Base-by-base conservation (phyloP, 148 eudicot species). In the Polygonum maritimum region DNA sequence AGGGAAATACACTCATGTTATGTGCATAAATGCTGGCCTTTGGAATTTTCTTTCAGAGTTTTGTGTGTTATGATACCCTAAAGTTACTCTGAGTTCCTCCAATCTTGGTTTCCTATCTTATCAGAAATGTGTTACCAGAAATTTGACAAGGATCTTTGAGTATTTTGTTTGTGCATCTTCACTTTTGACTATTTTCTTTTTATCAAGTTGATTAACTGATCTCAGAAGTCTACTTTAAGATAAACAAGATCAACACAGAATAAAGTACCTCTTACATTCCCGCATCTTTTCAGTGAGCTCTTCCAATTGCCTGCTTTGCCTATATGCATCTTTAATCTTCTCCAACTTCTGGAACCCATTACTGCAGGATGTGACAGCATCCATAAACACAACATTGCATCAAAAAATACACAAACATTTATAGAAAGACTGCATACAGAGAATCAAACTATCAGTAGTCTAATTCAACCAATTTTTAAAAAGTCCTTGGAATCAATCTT, bases 271-370 rank as follows among this genome's bases (percentile, higher is more conserved):
- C 77, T 95, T 95, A 79, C 98, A 95, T 36, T 95, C 98, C 75
- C 97, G 92, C 98, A 95, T 92, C 87, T 92, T 95, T 73, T 83
- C 98, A 4, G 98, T 95, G 76, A 95, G 97, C 81, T 95, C 98
- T 81, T 95, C 97, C 82, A 95, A 77, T 79, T 95, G 97, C 83
- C 97, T 88, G 86, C 94, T 95, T 79, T 80, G 91, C 82, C 98
- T 83, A 79, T 74, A 88, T 13, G 96, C 73, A 79, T 95, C 97
- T 80, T 95, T 95, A 65, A 95, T 89, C 89, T 95, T 92, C 85
- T 95, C 98, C 91, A 92, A 80, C 73, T 95, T 95, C 83, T 95
- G 98, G 76, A 95, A 95, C 77, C 98, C 98, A 89, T 92, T 92
- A 76, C 98, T 95, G 85, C 79, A 71, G 33, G 14, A 73, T 6